phyloP scores from a whole-genome alignment of 805 yeast genomes.

The Allodekkera sacchari region DNA sequence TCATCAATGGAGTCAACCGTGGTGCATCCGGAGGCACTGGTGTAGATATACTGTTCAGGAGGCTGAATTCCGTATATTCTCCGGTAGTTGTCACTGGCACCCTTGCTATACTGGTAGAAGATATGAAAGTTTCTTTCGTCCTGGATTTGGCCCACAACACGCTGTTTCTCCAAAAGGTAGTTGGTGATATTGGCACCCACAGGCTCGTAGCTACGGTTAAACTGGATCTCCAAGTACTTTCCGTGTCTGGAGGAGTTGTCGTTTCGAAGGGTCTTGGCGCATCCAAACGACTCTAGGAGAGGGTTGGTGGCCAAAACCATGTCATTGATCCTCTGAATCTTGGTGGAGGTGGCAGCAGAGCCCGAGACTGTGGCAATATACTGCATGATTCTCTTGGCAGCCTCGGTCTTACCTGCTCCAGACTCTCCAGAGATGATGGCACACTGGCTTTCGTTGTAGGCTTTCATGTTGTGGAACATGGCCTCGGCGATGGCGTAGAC shows the following conservation, averaged over 20 bases:
- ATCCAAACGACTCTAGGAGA: constrained; percentile 81
- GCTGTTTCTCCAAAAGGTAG: constrained; percentile 85
- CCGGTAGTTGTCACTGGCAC: constrained; percentile 78
- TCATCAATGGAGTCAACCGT: constrained; percentile 86
- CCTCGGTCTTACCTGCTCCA: constrained; percentile 98
- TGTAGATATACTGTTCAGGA: constrained; percentile 88
- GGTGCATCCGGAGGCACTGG: constrained; percentile 79
- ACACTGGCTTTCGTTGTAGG: constrained; percentile 91
- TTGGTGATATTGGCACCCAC: constrained; percentile 94
- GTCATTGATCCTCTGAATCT: constrained; percentile 82
- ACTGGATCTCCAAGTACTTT: constrained; percentile 84
- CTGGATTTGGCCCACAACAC: constrained; percentile 92
- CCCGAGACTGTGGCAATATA: constrained; percentile 88
- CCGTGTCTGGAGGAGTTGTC: constrained; percentile 91
- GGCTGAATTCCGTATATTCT: constrained; percentile 82
- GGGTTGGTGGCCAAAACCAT: constrained; percentile 98
- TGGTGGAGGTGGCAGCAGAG: constrained; percentile 47
- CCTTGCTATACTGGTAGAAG: constrained; percentile 91
- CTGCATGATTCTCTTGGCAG: constrained; percentile 97
- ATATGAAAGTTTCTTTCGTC: constrained; percentile 96
- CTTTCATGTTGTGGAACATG: constrained; percentile 91
- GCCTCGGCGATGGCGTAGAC: constrained; percentile 97
- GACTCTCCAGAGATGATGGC: constrained; percentile 97
- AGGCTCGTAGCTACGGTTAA: constrained; percentile 77
- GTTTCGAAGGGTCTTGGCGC: constrained; percentile 86